A percentile compares a stretch with the other conserved stretches of the same genome.
phyloP scores from a whole-genome alignment of 169 alveolate genomes.

The Plasmodium adleri region DNA sequence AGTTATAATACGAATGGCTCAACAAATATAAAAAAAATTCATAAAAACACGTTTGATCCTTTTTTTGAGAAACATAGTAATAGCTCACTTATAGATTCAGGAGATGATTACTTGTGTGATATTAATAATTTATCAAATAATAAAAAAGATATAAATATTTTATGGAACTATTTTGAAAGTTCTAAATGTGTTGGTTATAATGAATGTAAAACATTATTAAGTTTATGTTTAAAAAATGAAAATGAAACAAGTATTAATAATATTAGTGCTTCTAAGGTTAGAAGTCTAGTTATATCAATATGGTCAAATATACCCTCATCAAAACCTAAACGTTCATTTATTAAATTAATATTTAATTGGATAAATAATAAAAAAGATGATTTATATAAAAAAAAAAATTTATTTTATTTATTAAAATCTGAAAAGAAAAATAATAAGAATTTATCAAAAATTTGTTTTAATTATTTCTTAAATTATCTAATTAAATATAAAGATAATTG shows the following conservation, averaged over 20 bases:
- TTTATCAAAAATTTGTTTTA: constrained; percentile 33
- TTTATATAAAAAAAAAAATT: constrained; percentile 37
- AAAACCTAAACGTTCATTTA: constrained; percentile 36
- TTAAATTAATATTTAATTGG: constrained; percentile 60
- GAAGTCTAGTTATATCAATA: constrained; percentile 40
- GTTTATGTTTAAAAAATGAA: constrained; percentile 50
- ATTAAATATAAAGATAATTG: constrained; percentile 62
- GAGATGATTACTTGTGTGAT: constrained; percentile 29
- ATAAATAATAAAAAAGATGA: constrained; percentile 49
- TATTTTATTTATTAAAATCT: constrained; percentile 28
- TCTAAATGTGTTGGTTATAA: constrained; percentile 42
- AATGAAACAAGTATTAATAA: constrained; percentile 17
- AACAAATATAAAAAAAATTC: no score
- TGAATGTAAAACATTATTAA: constrained; percentile 62
- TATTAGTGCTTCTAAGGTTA: constrained; percentile 15
- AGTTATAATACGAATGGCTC: no score
- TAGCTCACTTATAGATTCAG: constrained; percentile 29
- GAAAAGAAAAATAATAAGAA: constrained; percentile 27
- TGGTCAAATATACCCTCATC: constrained; percentile 59
- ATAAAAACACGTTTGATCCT: constrained; percentile 5
- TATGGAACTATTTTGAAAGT: constrained; percentile 26
- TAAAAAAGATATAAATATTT: not conserved
- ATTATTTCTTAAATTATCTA: constrained; percentile 29
- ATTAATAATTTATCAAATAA: not conserved
- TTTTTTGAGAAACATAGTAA: constrained; percentile 34